Base-by-base conservation (phyloP, 257 asterid species). In the Forsythia viridissima region DNA sequence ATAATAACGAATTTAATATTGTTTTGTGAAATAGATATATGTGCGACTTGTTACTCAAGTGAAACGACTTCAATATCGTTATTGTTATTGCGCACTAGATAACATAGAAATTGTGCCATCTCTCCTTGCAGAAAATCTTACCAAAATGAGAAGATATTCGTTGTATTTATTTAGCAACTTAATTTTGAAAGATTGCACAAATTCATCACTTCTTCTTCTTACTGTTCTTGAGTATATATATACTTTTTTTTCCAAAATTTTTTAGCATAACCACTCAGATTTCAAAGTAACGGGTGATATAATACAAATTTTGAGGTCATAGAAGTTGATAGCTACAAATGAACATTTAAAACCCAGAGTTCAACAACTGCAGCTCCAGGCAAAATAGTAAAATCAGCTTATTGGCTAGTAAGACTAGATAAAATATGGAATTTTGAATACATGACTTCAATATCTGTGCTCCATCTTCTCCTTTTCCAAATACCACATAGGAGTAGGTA, bases 401-500 rank as follows among this genome's bases (percentile, higher is more conserved):
- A 74, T 75, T 76, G 40, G 36, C 80, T 16, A 40, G 46, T 9
- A 6, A 43, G 42, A 38, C 75, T 74, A 20, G 75, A 74, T 3
- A 68, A 44, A 74, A 20, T 61, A 61, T 24, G 69, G 9, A 20
- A 61, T 61, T 61, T 8, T n/a, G 37, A 12, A 4, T 20, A 2
- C 15, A 24, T 2, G 37, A 20, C 13, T 61, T 61, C 69, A 61
- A 16, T 21, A 61, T 24, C 69, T 11, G 75, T 77, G 75, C 61
- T 77, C 75, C 30, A 77, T 67, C 70, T 77, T 77, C 80, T 77
- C 80, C 57, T 77, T 77, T 48, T 77, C 80, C 75, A 10, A 69
- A 9, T n/a, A 77, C 55, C 72, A 40, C 80, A 24, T 24, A 24
- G 24, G 24, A 24, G 0, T 24, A 24, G 24, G 24, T 24, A 0